These are phyloP conservation scores for Pholiota microspora DNA, from an alignment of 768 basidiomycete species.

Conservation along the genomic window DNA sequence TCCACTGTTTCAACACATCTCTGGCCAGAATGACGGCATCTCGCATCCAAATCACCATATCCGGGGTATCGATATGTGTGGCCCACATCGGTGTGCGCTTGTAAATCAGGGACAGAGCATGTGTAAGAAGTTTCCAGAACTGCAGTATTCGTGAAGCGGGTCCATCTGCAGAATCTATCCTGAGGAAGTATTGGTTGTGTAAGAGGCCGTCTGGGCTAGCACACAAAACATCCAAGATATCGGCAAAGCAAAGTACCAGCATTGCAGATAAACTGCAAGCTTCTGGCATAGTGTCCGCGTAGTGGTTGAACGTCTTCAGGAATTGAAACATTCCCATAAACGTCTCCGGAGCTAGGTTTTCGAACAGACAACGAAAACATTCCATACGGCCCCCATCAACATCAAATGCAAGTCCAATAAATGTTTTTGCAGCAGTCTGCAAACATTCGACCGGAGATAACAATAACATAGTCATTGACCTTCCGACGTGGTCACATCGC, in stretches of 20 bases:
- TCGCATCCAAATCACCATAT: conserved; percentile 97
- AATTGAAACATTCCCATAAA: conserved; percentile 72
- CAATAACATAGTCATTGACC: conserved; percentile 63
- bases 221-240: conserved; percentile 88
- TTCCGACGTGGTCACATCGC: conserved; percentile 50
- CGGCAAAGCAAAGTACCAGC: conserved; percentile 89
- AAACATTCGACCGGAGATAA: conserved; percentile 80
- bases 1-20: conserved; percentile 80
- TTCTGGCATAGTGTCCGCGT: conserved; percentile 69
- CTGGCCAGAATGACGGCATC: conserved; percentile 93
- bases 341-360: conserved; percentile 60
- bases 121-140: conserved; percentile 83
- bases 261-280: conserved; percentile 88
- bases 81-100: conserved; percentile 84
- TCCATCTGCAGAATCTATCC: conserved; percentile 37
- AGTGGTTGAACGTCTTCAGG: conserved; percentile 61
- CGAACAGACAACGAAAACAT: conserved; percentile 78
- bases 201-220: conserved; percentile 69
- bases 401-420: conserved; percentile 86
- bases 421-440: conserved; percentile 69
- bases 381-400: conserved; percentile 80
- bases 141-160: conserved; percentile 56
- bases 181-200: conserved; percentile 51
- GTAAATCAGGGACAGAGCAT: conserved; percentile 81
- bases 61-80: conserved; percentile 68